phyloP scores from a whole-genome alignment of 1,284 basidiomycete genomes.

The Leccinum glutinopallens region DNA sequence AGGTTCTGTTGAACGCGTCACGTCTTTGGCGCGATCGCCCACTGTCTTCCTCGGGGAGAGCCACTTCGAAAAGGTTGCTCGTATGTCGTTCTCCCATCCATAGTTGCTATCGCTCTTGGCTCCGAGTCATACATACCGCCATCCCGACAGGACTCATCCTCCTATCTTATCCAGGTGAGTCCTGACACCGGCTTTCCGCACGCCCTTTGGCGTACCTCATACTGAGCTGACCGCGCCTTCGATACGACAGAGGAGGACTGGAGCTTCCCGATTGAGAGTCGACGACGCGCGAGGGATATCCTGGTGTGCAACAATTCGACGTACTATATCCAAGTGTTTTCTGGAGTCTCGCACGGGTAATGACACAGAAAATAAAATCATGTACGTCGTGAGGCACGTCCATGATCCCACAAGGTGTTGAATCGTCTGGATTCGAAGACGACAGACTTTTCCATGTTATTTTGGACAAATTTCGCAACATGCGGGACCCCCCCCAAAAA shows the following conservation, averaged over 20 bases:
- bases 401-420: too few species aligned
- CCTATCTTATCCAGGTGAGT: background rate
- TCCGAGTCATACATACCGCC: background rate
- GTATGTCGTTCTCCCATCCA: background rate
- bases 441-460: background rate
- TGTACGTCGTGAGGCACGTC: too few species aligned
- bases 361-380: too few species aligned
- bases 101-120: background rate
- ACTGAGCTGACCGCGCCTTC: background rate
- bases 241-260: background rate
- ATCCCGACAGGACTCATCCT: background rate
- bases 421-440: background rate
- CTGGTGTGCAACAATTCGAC: background rate
- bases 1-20: background rate
- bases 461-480: background rate
- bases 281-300: background rate
- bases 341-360: background rate
- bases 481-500: background rate
- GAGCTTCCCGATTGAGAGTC: background rate
- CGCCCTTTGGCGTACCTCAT: background rate
- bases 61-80: background rate
- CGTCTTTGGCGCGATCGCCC: background rate
- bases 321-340: background rate
- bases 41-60: background rate
- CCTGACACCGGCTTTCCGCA: background rate